Percentiles rank a stretch among this genome's conserved stretches.
Evolutionary conservation across 2,329 filamentous ascomycete species (phyloP).

Genomic region (Exophiala oligosperma): DNA sequence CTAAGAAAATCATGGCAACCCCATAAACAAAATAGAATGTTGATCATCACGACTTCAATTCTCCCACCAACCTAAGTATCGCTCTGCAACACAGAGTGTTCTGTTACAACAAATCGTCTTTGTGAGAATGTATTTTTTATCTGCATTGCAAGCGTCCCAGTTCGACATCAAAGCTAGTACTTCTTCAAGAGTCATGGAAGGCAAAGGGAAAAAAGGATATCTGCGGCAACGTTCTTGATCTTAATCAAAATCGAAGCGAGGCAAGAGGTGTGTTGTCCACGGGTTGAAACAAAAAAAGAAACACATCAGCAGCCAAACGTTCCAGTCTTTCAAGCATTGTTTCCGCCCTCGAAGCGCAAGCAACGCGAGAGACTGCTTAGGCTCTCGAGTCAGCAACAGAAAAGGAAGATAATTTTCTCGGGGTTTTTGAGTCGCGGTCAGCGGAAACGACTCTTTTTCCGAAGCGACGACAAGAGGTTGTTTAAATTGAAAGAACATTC

Average conservation of each 20-base stretch:
- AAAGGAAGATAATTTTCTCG: neutral
- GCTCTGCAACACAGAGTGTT: constrained; percentile 14
- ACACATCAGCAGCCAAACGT: too few relatives aligned
- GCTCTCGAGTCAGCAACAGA: neutral
- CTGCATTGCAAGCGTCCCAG: constrained; percentile 23
- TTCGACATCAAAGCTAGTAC: constrained; percentile 11
- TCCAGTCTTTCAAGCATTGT: too few relatives aligned
- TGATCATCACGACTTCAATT: constrained; percentile 6
- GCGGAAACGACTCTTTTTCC: too few relatives aligned
- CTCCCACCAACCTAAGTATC: constrained; percentile 7
- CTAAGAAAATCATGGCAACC: constrained; percentile 2
- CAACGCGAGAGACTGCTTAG: too few relatives aligned
- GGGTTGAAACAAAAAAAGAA: too few relatives aligned
- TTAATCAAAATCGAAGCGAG: neutral
- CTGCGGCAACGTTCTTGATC: constrained; percentile 7
- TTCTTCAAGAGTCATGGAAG: constrained; percentile 5
- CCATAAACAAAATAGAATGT: constrained; percentile 7
- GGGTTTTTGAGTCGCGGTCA: too few relatives aligned
- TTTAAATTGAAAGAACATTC: too few relatives aligned
- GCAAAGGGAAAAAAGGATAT: constrained; percentile 10
- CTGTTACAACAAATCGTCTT: constrained; percentile 11
- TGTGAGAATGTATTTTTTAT: constrained; percentile 11
- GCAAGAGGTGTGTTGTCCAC: neutral
- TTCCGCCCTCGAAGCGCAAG: too few relatives aligned
- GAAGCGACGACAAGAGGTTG: too few relatives aligned